Conservation (phyloP, 306 rosid species). For the Pyrus pyrifolia region DNA sequence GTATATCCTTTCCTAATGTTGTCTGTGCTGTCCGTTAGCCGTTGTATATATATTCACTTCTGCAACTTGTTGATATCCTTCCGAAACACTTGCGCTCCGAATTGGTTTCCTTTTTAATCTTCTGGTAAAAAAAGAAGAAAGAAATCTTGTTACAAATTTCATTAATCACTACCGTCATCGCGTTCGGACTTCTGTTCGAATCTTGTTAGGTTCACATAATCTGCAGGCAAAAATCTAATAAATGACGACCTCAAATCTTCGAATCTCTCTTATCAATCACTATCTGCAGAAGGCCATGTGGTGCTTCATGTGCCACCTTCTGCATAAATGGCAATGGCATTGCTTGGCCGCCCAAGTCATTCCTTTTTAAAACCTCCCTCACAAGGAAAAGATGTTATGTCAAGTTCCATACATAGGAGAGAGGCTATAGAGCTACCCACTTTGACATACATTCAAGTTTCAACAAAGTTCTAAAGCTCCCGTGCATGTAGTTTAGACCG, state of each 20-base stretch:
- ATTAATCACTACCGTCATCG: no score
- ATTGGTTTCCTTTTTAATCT: not conserved
- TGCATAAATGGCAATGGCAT: slow-evolving; percentile 27
- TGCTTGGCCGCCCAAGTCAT: slow-evolving; percentile 22
- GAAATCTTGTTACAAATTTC: not conserved
- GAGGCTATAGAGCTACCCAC: not conserved
- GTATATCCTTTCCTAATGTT: not conserved
- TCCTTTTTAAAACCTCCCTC: slow-evolving; percentile 15
- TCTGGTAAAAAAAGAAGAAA: not conserved
- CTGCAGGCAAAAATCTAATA: slow-evolving; percentile 30
- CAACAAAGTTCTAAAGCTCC: not conserved
- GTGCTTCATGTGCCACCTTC: slow-evolving; percentile 38
- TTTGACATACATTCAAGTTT: not conserved
- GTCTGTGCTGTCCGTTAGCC: not conserved
- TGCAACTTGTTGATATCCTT: not conserved
- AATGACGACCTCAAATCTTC: slow-evolving; percentile 23
- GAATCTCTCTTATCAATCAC: slow-evolving; percentile 23
- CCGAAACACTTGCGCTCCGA: not conserved
- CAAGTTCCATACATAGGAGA: slow-evolving; percentile 21
- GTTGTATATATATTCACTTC: not conserved
- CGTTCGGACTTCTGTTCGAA: not conserved
- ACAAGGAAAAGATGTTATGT: slow-evolving; percentile 17
- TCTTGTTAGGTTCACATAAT: not conserved
- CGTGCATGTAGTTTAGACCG: not conserved
- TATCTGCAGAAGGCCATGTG: slow-evolving; percentile 23